phyloP scores from a whole-genome alignment of 2,329 filamentous ascomycete species.

The Ceratocystis huliohia region DNA sequence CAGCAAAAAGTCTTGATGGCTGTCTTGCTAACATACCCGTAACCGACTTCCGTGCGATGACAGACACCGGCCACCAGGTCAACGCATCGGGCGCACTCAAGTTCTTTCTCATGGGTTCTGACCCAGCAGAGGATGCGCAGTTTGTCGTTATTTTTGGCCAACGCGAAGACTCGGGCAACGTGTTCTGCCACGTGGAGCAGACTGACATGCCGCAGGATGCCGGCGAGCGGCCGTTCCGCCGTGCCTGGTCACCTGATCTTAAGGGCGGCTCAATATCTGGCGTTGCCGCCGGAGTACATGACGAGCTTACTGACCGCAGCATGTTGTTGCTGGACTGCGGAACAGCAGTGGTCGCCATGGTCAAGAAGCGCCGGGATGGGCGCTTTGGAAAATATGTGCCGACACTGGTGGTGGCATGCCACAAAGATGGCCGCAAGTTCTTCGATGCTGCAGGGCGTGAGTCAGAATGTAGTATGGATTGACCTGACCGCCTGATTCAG shows the following conservation, averaged over 20 bases:
- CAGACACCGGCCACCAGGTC: conserved; percentile 8
- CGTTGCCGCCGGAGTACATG: neutral
- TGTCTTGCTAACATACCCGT: conserved; percentile 15
- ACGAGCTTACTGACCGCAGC: conserved; percentile 17
- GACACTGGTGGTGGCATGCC: conserved; percentile 17
- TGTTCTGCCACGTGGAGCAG: conserved; percentile 17
- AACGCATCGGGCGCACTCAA: conserved; percentile 17
- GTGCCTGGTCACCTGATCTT: conserved; percentile 17
- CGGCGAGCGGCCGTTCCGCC: conserved; percentile 6
- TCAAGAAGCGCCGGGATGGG: conserved; percentile 17
- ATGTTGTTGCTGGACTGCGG: conserved; percentile 18
- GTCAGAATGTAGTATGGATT: neutral
- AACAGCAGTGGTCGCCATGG: conserved; percentile 19
- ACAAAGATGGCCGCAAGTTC: conserved; percentile 20
- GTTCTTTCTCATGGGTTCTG: conserved; percentile 20
- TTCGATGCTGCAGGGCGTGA: conserved; percentile 14
- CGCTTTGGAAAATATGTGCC: conserved; percentile 12
- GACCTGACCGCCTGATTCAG: neutral
- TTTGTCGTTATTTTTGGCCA: conserved; percentile 19
- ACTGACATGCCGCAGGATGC: conserved; percentile 11
- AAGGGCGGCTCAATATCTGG: neutral
- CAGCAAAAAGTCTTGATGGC: conserved; percentile 16
- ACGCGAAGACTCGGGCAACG: conserved; percentile 8
- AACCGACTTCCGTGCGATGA: conserved; percentile 11
- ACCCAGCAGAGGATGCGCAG: conserved; percentile 15